Percentiles rank a stretch among this genome's conserved stretches.
phyloP scores from a whole-genome alignment of 2,329 filamentous ascomycete genomes.

The Aspergillus awamori region DNA sequence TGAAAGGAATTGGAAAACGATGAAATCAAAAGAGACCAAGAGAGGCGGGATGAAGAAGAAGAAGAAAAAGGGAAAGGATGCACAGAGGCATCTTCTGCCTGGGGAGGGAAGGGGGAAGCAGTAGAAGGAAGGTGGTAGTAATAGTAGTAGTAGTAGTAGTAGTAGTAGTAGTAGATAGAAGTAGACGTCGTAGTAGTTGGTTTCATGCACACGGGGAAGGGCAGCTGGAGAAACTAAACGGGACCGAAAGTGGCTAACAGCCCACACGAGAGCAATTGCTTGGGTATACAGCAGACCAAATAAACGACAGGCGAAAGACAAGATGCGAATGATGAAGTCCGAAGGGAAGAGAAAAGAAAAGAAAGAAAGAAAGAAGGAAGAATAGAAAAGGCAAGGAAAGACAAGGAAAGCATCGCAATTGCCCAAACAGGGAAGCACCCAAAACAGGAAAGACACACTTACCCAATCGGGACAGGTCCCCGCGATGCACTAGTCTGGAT shows the following conservation, averaged over 20 bases:
- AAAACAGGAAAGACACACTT: conserved; percentile 28
- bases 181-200: neutral
- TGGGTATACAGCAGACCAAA: neutral
- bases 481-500: conserved; percentile 25
- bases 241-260: neutral
- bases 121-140: neutral
- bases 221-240: neutral
- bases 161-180: neutral
- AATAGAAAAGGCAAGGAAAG: conserved; percentile 10
- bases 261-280: conserved; percentile 2
- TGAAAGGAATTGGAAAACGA: neutral
- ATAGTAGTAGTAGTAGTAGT: neutral
- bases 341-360: conserved; percentile 1
- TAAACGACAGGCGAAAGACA: neutral
- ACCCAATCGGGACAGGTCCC: conserved; percentile 26
- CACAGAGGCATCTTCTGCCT: neutral
- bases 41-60: neutral
- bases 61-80: neutral
- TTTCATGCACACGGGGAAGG: neutral
- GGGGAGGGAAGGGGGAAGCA: neutral
- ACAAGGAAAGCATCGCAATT: conserved; percentile 7
- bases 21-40: neutral
- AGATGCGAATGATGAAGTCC: neutral
- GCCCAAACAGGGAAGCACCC: conserved; percentile 31
- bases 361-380: neutral